phyloP scores from a whole-genome alignment of 1,284 basidiomycete genomes.

The Cystobasidium slooffiae region DNA sequence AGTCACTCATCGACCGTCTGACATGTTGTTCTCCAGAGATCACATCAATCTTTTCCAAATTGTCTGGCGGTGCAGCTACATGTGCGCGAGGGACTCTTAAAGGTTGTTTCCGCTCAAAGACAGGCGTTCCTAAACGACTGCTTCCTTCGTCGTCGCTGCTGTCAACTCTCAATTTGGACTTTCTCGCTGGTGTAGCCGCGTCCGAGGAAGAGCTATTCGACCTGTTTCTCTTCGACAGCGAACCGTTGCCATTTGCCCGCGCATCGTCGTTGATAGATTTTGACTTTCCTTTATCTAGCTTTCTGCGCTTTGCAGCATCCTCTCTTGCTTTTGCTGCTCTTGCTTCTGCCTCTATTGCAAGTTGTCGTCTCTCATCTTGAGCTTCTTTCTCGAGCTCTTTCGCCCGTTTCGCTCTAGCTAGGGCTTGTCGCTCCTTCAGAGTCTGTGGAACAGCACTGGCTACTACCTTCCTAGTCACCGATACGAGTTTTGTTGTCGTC shows the following conservation, averaged over 20 bases:
- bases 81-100: conserved; percentile 16
- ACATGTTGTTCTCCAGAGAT: conserved; percentile 32
- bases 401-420: conserved; percentile 19
- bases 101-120: conserved; percentile 20
- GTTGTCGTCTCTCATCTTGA: conserved; percentile 9
- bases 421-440: conserved; percentile 31
- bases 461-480: conserved; percentile 21
- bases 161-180: conserved; percentile 19
- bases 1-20: not conserved
- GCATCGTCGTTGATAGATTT: not conserved
- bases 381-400: conserved; percentile 22
- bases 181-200: not conserved
- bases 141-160: conserved; percentile 27
- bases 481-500: conserved; percentile 16
- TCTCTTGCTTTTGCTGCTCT: not conserved
- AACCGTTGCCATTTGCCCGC: conserved; percentile 1
- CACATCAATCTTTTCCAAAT: conserved; percentile 2
- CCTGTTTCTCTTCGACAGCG: not conserved
- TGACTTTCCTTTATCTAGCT: conserved; percentile 32
- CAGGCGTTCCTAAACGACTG: conserved; percentile 27
- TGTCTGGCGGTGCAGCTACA: conserved; percentile 23
- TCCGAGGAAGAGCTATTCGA: not conserved
- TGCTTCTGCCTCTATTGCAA: not conserved
- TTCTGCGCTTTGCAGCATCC: conserved; percentile 18
- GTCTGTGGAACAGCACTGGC: conserved; percentile 12